Percentiles rank a stretch among this genome's conserved stretches.
Conservation (phyloP, 148 eudicot species). For the Cornus suecica region DNA sequence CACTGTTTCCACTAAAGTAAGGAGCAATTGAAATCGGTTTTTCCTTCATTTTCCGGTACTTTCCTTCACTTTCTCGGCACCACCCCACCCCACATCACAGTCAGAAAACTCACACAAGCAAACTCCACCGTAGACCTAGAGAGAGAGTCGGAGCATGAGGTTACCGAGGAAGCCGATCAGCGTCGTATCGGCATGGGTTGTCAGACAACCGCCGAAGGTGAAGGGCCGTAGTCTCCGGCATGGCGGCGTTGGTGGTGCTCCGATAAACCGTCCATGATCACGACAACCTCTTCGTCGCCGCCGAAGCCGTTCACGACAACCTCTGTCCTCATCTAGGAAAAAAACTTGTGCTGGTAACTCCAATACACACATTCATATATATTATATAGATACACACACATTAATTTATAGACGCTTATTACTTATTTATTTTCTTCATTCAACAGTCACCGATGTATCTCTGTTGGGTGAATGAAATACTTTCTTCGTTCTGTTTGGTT, state of each 20-base stretch:
- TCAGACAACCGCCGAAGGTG: constrained; percentile 87
- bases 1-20: no score
- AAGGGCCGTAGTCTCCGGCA: constrained; percentile 82
- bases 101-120: neutral
- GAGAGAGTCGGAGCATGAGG: constrained; percentile 34
- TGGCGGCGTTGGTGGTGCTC: constrained; percentile 63
- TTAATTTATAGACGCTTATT: no score
- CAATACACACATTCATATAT: neutral
- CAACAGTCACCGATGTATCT: neutral
- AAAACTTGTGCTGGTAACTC: constrained; percentile 85
- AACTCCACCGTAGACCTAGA: neutral
- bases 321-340: constrained; percentile 74
- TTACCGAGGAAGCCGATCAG: constrained; percentile 74
- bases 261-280: constrained; percentile 75
- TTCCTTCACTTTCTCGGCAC: constrained; percentile 6
- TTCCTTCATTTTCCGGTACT: neutral
- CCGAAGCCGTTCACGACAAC: constrained; percentile 84
- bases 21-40: no score
- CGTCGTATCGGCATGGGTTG: constrained; percentile 50
- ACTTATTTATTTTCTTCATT: no score
- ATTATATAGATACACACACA: no score
- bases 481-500: neutral
- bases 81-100: neutral
- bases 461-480: neutral
- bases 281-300: constrained; percentile 85